Evolutionary conservation across 306 rosid species (phyloP).

Genomic region (Trifolium repens): DNA sequence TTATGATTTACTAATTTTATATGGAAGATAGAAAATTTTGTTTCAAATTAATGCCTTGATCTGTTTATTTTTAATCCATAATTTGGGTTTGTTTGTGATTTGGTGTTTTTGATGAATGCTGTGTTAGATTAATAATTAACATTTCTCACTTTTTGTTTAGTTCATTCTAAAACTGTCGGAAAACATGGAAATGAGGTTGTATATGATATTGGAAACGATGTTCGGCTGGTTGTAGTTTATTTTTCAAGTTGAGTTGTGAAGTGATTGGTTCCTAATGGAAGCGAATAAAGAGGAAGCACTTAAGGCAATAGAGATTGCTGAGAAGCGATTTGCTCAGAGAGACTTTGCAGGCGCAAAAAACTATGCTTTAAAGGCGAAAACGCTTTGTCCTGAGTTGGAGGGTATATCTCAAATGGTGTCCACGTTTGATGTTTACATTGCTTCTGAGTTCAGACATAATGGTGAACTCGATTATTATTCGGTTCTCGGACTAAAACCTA

Average conservation of each 20-base stretch:
- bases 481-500: constrained; percentile 82
- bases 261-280: constrained; percentile 67
- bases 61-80: constrained; percentile 6
- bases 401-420: constrained; percentile 92
- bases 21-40: constrained; percentile 14
- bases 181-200: constrained; percentile 57
- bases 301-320: constrained; percentile 76
- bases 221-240: constrained; percentile 57
- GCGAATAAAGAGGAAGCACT: constrained; percentile 80
- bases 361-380: constrained; percentile 78
- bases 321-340: constrained; percentile 72
- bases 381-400: constrained; percentile 77
- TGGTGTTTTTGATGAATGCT: constrained; percentile 30
- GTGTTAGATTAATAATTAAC: constrained; percentile 6
- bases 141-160: constrained; percentile 11
- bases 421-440: constrained; percentile 84
- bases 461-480: constrained; percentile 90
- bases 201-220: neutral
- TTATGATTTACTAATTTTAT: constrained; percentile 29
- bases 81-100: constrained; percentile 29
- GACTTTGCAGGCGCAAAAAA: constrained; percentile 73
- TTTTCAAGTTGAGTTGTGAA: constrained; percentile 45
- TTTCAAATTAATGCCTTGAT: constrained; percentile 28
- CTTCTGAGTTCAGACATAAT: constrained; percentile 68
- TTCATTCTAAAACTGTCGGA: constrained; percentile 44